phyloP scores from a whole-genome alignment of 2,329 filamentous ascomycete genomes.

The Lachnellula hyalina region DNA sequence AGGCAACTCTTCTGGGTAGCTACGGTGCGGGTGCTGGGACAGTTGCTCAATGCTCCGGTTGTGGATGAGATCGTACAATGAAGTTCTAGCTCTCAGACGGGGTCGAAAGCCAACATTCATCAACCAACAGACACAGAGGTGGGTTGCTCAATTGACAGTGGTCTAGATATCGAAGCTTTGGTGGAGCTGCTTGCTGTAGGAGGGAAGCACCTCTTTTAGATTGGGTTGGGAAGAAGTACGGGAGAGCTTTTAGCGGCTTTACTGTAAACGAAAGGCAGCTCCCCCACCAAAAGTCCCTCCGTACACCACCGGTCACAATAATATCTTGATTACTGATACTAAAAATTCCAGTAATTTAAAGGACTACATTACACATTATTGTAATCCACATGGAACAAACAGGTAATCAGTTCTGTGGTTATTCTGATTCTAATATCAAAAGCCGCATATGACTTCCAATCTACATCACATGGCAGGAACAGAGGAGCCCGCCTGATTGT shows the following conservation, averaged over 20 bases:
- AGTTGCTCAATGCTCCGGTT: constrained; percentile 43
- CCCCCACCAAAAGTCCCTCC: background rate
- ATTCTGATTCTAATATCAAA: too few species aligned
- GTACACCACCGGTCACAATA: too few species aligned
- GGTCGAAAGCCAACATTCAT: constrained; percentile 39
- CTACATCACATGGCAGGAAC: too few species aligned
- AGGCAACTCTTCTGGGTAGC: constrained; percentile 38
- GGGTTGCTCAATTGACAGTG: constrained; percentile 1
- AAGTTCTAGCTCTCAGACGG: constrained; percentile 53
- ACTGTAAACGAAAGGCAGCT: background rate
- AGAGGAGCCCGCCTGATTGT: too few species aligned
- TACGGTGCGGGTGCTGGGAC: constrained; percentile 22
- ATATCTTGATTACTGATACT: background rate
- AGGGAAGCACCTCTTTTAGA: background rate
- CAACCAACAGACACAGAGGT: constrained; percentile 9
- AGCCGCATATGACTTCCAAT: too few species aligned
- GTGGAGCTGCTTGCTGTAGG: constrained; percentile 1
- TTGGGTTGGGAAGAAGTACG: constrained; percentile 5
- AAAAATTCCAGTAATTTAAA: background rate
- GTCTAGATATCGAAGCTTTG: background rate
- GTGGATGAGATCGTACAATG: constrained; percentile 56
- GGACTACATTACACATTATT: background rate
- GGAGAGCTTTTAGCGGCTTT: constrained; percentile 9
- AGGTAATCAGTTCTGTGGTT: too few species aligned
- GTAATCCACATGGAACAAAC: too few species aligned